phyloP scores from a whole-genome alignment of 2,329 filamentous ascomycete species.

The Sporothrix mexicana region DNA sequence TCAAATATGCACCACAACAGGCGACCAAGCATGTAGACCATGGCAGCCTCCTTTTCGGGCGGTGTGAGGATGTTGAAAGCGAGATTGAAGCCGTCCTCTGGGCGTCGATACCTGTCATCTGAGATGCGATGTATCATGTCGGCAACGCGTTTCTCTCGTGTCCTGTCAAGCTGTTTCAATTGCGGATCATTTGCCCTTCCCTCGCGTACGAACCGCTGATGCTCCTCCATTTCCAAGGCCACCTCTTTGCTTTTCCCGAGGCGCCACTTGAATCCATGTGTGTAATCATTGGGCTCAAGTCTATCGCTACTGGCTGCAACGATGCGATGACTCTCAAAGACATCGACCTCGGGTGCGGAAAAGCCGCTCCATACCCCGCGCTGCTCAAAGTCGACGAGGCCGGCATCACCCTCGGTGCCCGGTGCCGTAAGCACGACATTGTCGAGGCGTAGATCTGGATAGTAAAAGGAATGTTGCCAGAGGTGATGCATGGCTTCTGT shows the following conservation, averaged over 20 bases:
- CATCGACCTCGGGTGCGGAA: conserved; percentile 64
- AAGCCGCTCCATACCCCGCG: conserved; percentile 68
- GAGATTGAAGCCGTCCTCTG: conserved; percentile 58
- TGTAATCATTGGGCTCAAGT: too few relatives aligned
- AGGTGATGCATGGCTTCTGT: conserved; percentile 59
- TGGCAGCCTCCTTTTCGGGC: conserved; percentile 61
- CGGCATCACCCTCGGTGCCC: conserved; percentile 46
- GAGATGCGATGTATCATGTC: conserved; percentile 27
- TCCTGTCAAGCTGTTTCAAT: too few relatives aligned
- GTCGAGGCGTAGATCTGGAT: conserved; percentile 65
- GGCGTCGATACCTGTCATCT: conserved; percentile 53
- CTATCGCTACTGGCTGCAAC: conserved; percentile 46
- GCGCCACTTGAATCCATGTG: too few relatives aligned
- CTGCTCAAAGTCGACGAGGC: conserved; percentile 69
- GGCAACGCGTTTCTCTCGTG: too few relatives aligned
- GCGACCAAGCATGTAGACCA: conserved; percentile 67
- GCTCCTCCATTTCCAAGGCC: too few relatives aligned
- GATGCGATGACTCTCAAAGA: conserved; percentile 62
- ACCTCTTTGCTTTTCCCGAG: too few relatives aligned
- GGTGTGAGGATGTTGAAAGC: conserved; percentile 61
- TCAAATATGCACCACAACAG: conserved; percentile 69
- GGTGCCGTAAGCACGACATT: conserved; percentile 60
- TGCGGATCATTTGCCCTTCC: too few relatives aligned
- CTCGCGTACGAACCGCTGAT: too few relatives aligned
- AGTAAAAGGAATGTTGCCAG: conserved; percentile 59